Evolutionary conservation across 805 yeast genomes (phyloP).

Genomic region (Nematodospora valgi): DNA sequence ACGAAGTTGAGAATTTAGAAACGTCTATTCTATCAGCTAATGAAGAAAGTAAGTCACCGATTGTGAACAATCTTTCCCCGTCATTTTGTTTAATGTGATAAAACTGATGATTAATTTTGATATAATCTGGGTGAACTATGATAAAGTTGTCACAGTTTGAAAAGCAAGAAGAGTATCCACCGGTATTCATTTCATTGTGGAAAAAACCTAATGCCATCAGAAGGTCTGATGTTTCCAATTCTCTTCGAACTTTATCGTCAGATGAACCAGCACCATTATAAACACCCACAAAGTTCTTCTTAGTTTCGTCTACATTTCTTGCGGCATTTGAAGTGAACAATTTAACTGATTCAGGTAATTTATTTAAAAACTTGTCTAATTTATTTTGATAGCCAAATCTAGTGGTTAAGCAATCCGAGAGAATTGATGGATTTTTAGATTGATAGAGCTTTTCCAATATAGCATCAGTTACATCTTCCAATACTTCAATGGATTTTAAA

Average conservation of each 20-base stretch:
- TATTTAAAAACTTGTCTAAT: conserved; percentile 49
- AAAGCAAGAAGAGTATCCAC: conserved; percentile 19
- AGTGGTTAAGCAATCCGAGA: conserved; percentile 69
- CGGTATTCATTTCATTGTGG: conserved; percentile 30
- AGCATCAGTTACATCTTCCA: conserved; percentile 19
- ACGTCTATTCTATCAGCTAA: conserved; percentile 14
- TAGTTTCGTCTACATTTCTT: conserved; percentile 73
- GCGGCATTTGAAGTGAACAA: conserved; percentile 62
- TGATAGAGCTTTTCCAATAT: conserved; percentile 51
- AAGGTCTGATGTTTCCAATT: conserved; percentile 53
- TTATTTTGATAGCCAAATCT: conserved; percentile 50
- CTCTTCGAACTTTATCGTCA: conserved; percentile 13
- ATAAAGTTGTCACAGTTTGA: conserved; percentile 25
- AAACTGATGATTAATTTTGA: conserved; percentile 31
- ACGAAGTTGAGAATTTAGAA: conserved; percentile 12
- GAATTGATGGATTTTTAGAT: conserved; percentile 57
- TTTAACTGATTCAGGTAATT: conserved; percentile 34
- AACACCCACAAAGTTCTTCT: conserved; percentile 62
- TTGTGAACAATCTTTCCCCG: conserved; percentile 24
- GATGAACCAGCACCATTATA: conserved; percentile 59
- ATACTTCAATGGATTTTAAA: conserved; percentile 10
- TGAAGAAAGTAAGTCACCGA: conserved; percentile 30
- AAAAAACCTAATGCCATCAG: conserved; percentile 69
- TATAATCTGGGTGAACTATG: conserved; percentile 40
- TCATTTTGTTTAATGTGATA: conserved; percentile 17